These are phyloP conservation scores for Tylopilus sp. DNA, from an alignment of 768 basidiomycete genomes.

Conservation along the genomic window DNA sequence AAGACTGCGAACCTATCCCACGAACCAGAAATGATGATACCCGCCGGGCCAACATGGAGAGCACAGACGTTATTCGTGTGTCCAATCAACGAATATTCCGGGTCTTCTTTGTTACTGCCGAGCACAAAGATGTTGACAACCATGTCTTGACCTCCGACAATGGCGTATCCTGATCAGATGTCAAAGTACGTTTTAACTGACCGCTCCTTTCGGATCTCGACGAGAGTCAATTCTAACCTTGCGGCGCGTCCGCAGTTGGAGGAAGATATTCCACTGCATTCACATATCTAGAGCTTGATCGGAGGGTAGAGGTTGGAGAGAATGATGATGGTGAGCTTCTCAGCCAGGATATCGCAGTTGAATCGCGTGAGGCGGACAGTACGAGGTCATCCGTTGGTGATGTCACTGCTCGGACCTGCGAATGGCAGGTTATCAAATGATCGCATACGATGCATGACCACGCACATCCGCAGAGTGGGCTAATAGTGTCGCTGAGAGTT, in stretches of 20 bases:
- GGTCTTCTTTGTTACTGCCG: conserved; percentile 58
- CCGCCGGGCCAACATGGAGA: conserved; percentile 64
- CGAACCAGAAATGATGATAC: conserved; percentile 86
- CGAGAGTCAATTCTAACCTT: conserved; percentile 47
- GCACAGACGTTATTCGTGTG: conserved; percentile 91
- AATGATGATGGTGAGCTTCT: conserved; percentile 51
- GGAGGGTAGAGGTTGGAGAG: conserved; percentile 48
- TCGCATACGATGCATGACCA: conserved; percentile 5
- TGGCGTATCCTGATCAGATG: conserved; percentile 61
- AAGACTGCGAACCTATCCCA: conserved; percentile 82
- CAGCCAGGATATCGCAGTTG: conserved; percentile 86
- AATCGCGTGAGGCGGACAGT: conserved; percentile 89
- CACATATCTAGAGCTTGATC: conserved; percentile 69
- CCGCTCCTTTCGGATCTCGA: neutral
- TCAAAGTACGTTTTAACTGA: conserved; percentile 5
- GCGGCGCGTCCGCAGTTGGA: conserved; percentile 62
- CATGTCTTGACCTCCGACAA: conserved; percentile 87
- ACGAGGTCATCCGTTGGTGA: conserved; percentile 75
- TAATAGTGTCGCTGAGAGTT: conserved; percentile 67
- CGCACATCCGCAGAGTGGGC: conserved; percentile 76
- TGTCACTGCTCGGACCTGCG: conserved; percentile 77
- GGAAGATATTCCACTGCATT: conserved; percentile 79
- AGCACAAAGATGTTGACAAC: conserved; percentile 82
- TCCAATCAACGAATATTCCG: conserved; percentile 79
- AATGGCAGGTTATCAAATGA: conserved; percentile 11